Percentiles rank a stretch among this genome's conserved stretches.
Evolutionary conservation across 192 early-diverging fungal genomes (phyloP).

Genomic region (Umbelopsis vinacea): DNA sequence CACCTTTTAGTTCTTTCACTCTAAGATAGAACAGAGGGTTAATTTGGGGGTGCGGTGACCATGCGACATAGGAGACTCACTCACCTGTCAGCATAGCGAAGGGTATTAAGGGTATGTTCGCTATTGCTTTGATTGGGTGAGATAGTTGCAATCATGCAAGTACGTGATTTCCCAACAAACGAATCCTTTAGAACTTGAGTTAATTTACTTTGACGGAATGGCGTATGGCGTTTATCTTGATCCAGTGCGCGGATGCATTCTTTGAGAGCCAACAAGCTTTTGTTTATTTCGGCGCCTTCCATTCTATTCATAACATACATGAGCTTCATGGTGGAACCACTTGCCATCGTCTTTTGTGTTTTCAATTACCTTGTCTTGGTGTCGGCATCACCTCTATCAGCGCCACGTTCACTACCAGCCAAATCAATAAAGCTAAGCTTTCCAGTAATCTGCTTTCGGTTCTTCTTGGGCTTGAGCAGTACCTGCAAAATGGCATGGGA

Average conservation of each 20-base stretch:
- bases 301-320: slow-evolving; percentile 55
- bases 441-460: slow-evolving; percentile 65
- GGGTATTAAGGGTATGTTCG: slow-evolving; percentile 96
- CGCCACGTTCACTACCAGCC: slow-evolving; percentile 97
- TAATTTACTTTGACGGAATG: slow-evolving; percentile 96
- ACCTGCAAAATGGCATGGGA: slow-evolving; percentile 98
- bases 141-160: slow-evolving; percentile 99
- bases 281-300: slow-evolving; percentile 99
- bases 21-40: neutral
- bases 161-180: slow-evolving; percentile 95
- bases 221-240: slow-evolving; percentile 93
- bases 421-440: slow-evolving; percentile 98
- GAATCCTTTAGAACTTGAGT: slow-evolving; percentile 99
- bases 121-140: slow-evolving; percentile 94
- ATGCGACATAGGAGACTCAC: neutral
- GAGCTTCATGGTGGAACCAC: neutral
- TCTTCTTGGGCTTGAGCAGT: slow-evolving; percentile 72
- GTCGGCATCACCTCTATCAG: slow-evolving; percentile 94
- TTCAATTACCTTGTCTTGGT: slow-evolving; percentile 78
- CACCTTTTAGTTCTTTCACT: slow-evolving; percentile 49
- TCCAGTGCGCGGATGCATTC: slow-evolving; percentile 98
- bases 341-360: neutral
- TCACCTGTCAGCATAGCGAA: slow-evolving; percentile 93
- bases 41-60: neutral
- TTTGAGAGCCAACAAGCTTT: slow-evolving; percentile 95